A percentile compares a stretch with the other conserved stretches of the same genome.
These are phyloP conservation scores for Tricholoma flavovirens DNA, from an alignment of 768 basidiomycete species.

Conservation along the genomic window DNA sequence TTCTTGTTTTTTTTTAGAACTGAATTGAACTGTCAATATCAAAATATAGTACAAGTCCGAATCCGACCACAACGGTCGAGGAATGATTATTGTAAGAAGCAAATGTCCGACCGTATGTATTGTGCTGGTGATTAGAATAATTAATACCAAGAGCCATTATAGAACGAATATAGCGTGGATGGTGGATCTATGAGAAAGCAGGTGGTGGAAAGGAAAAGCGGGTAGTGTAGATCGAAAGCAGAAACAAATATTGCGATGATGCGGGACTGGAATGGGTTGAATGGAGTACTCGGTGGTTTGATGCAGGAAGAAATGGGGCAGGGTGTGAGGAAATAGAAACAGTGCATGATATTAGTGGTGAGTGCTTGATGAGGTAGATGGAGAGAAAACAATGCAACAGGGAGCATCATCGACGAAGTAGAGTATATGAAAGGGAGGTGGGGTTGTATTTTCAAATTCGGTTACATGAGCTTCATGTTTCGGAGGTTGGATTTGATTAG, in stretches of 20 bases:
- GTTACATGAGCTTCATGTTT: slow-evolving; percentile 48
- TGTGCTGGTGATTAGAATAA: neutral
- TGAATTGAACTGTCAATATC: neutral
- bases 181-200: neutral
- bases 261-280: neutral
- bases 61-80: neutral
- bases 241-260: neutral
- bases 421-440: neutral
- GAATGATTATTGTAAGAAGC: neutral
- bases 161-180: slow-evolving; percentile 5
- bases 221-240: neutral
- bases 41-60: neutral
- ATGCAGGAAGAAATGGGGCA: neutral
- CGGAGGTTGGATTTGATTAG: slow-evolving; percentile 63
- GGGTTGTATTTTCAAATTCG: neutral
- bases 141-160: neutral
- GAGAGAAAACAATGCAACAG: neutral
- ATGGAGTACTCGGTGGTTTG: neutral
- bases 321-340: neutral
- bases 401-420: slow-evolving; percentile 6
- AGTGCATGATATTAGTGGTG: neutral
- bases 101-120: neutral
- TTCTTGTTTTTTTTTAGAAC: neutral
- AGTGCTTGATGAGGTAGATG: neutral
- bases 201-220: neutral